Evolutionary conservation across 805 yeast species (phyloP), one percentile per base, ranked within the genome.

Genomic region (Lachancea waltii): DNA sequence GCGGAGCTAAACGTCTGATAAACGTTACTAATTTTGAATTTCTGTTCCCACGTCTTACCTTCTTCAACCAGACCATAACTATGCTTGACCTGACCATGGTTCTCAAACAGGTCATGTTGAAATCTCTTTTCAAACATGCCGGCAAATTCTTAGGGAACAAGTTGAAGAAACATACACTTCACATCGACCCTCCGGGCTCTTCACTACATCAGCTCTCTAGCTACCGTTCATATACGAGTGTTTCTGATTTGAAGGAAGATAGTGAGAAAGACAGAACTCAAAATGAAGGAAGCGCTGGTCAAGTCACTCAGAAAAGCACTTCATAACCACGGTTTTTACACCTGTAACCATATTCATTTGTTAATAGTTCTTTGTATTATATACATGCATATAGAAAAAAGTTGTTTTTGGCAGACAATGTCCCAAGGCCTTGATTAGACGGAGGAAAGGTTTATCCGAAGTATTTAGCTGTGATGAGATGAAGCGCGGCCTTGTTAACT

Each of bases 91-190:
- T 89, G 29, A 66, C 80, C 2, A 52, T 72, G 49, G 69, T 73
- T 21, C 52, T 89, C 39, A 79, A 80, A 54, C 81, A 76, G 51
- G 78, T 77, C 25, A 51, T 81, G n/a, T 60, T 78, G 26, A 77
- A 71, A 52, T 67, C 79, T 1, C 58, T 81, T 15, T 48, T 81
- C 38, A 67, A 67, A 32, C 86, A 82, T 49, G 72, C 89, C 0
- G 96, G 95, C 3, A 77, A 80, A 41, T 73, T 90, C 35, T 54
- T 89, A 24, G 79, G 82, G n/a, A 85, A 85, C 54, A 86, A 85
- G 60, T 63, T 90, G 24, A 65, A 65, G 24, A 52, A 39, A 31
- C 46, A 43, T 8, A 23, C 36, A 1, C 13, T 39, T 2, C 40
- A 45, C 8, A 15, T 21, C 3, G 29, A 35, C 4, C 35, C 33